Evolutionary conservation across 306 rosid species (phyloP), one percentile per base, ranked within the genome.

Genomic region (Inga oerstediana): DNA sequence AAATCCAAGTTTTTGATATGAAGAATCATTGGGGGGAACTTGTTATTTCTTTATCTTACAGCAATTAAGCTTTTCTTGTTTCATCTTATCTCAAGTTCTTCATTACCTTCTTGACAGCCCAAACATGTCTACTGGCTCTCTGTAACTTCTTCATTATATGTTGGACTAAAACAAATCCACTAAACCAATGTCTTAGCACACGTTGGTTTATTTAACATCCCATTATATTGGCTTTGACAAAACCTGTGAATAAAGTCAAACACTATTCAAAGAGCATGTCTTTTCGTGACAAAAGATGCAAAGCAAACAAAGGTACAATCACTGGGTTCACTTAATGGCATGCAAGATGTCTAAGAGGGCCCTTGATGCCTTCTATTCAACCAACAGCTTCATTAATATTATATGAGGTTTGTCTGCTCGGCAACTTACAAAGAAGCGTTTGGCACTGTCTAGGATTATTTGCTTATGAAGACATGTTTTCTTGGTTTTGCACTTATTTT

Each of bases 271-370:
- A 14, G 37, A 14, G n/a, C 43, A 32, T 5, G 43, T 13, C 71
- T 30, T 65, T 13, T 32, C 32, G 41, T 32, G 84, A 71, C 82
- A 71, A 70, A 80, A 83, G 82, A 83, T 35, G 8, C 11, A 37
- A 59, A 48, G 43, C 32, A 3, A 49, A 52, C 45, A 14, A 68
- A 5, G 34, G 11, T 7, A 39, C 43, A 1, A 46, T 70, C 35
- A 30, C 72, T 82, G 45, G 70, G 75, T 79, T 43, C 52, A 13
- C 41, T 2, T 69, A 75, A 68, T 82, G 89, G 82, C 77, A 12
- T 56, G 66, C 82, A 72, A 48, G 22, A 11, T 46, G 13, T 24
- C 37, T n/a, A 1, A 41, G 70, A 27, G 76, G 59, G 4, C 45
- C 66, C 7, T 2, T 30, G 8, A 14, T n/a, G 20, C 16, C n/a